Evolutionary conservation across 2,329 filamentous ascomycete species (phyloP).

Genomic region (Penicillium rolfsii): DNA sequence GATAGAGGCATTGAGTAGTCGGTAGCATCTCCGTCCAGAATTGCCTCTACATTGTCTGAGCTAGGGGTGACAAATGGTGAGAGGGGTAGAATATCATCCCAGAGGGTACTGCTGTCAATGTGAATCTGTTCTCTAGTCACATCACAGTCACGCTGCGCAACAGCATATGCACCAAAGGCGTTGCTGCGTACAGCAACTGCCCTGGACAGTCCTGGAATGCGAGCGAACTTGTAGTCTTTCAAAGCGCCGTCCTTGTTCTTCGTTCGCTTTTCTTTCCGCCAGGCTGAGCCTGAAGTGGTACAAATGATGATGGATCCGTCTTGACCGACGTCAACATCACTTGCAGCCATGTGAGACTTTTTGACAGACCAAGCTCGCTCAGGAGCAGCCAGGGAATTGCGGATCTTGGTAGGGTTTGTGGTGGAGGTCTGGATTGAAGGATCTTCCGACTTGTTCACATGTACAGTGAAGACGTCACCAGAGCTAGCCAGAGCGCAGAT

Average conservation of each 20-base stretch:
- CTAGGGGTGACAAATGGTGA: constrained; percentile 67
- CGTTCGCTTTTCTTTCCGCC: constrained; percentile 79
- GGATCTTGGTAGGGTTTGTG: constrained; percentile 89
- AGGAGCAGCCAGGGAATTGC: constrained; percentile 75
- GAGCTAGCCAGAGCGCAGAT: constrained; percentile 83
- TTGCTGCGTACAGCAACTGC: constrained; percentile 85
- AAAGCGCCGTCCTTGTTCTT: constrained; percentile 76
- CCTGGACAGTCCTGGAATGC: constrained; percentile 83
- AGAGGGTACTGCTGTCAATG: constrained; percentile 69
- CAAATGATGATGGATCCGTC: constrained; percentile 94
- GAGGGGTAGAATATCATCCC: constrained; percentile 72
- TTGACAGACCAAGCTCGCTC: constrained; percentile 86
- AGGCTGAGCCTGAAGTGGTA: constrained; percentile 89
- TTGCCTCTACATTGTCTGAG: constrained; percentile 44
- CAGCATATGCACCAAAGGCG: constrained; percentile 85
- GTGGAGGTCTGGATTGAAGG: constrained; percentile 70
- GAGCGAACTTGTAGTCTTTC: constrained; percentile 94
- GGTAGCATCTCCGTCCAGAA: constrained; percentile 44
- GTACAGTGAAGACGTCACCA: constrained; percentile 86
- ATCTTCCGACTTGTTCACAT: constrained; percentile 69
- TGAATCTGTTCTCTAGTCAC: constrained; percentile 73
- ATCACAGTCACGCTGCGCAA: constrained; percentile 80
- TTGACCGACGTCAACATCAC: constrained; percentile 85
- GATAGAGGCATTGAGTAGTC: constrained; percentile 38
- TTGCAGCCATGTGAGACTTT: constrained; percentile 80